Evolutionary conservation across 148 eudicot genomes (phyloP).

Genomic region (Chenopodium berlandieri): DNA sequence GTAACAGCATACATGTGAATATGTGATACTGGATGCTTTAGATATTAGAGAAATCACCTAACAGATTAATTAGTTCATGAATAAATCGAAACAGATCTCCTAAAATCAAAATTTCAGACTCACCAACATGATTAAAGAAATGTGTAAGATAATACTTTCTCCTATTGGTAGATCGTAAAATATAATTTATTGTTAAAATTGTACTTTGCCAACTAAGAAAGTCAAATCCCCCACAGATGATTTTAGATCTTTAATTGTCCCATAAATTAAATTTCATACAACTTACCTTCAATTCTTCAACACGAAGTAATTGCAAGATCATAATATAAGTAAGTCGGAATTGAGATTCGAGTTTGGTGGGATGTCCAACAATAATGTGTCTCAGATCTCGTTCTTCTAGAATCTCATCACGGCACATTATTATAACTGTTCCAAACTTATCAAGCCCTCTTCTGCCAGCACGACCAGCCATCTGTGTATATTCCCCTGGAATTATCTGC

Average conservation of each 20-base stretch:
- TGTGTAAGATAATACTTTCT: background rate
- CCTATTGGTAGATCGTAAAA: background rate
- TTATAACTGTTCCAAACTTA: slow-evolving; percentile 87
- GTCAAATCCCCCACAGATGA: slow-evolving; percentile 6
- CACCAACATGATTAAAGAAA: background rate
- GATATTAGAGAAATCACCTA: background rate
- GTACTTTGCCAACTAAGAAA: background rate
- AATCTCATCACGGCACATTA: slow-evolving; percentile 94
- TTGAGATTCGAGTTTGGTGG: slow-evolving; percentile 97
- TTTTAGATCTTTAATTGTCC: background rate
- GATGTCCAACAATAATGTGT: slow-evolving; percentile 73
- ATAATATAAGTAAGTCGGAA: slow-evolving; percentile 95
- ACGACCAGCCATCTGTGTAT: slow-evolving; percentile 99
- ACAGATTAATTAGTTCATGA: background rate
- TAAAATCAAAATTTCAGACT: background rate
- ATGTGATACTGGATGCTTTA: slow-evolving; percentile 12
- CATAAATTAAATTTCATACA: background rate
- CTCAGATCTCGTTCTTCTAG: slow-evolving; percentile 80
- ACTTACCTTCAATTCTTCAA: slow-evolving; percentile 91
- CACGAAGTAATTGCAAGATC: slow-evolving; percentile 96
- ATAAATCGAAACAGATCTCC: background rate
- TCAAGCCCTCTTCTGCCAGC: slow-evolving; percentile 99
- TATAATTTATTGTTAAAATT: background rate
- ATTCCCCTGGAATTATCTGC: slow-evolving; percentile 94
- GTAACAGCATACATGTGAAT: background rate